Evolutionary conservation across 2,329 filamentous ascomycete species (phyloP).

Genomic region (Alternaria longipes): DNA sequence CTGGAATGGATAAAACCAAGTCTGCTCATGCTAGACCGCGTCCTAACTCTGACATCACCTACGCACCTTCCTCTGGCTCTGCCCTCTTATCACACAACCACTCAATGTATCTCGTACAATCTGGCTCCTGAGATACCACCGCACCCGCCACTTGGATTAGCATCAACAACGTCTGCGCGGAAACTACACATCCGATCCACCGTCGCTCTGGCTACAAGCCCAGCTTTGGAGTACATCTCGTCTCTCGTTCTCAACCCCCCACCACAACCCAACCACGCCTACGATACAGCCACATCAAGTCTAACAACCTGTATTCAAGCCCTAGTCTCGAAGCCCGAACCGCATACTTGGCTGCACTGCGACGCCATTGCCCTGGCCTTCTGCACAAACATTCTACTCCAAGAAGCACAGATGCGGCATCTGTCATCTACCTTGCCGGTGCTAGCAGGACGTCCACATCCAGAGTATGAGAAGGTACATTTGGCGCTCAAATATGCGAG

Average conservation of each 20-base stretch:
- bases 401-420: neutral
- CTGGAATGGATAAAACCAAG: constrained; percentile 18
- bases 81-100: neutral
- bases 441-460: neutral
- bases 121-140: neutral
- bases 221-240: constrained; percentile 16
- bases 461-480: constrained; percentile 10
- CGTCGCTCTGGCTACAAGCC: constrained; percentile 18
- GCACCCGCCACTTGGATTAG: constrained; percentile 6
- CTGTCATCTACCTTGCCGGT: neutral
- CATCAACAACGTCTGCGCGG: constrained; percentile 18
- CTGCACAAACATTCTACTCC: constrained; percentile 22
- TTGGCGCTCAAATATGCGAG: constrained; percentile 22
- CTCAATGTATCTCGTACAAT: constrained; percentile 1
- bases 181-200: constrained; percentile 23
- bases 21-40: constrained; percentile 24
- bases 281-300: too few species aligned
- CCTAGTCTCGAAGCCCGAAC: constrained; percentile 21
- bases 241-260: neutral
- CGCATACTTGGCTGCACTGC: constrained; percentile 24
- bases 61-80: neutral
- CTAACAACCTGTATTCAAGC: too few species aligned
- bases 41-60: neutral
- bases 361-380: constrained; percentile 25
- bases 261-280: too few species aligned